phyloP scores from a whole-genome alignment of 495 filamentous ascomycete genomes.

The Cryomyces minteri region DNA sequence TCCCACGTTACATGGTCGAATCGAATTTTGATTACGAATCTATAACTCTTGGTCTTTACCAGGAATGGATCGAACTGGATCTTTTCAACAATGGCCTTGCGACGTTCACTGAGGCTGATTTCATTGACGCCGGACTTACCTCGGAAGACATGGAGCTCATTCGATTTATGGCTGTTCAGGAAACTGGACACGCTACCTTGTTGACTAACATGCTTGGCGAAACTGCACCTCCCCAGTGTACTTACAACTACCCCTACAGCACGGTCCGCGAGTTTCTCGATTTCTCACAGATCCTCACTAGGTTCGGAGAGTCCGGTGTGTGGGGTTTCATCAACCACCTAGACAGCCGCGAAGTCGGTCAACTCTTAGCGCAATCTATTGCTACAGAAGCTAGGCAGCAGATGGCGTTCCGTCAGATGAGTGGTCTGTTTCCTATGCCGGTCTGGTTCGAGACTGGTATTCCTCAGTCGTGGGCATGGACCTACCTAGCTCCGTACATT shows the following conservation, averaged over 20 bases:
- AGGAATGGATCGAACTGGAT: conserved; percentile 81
- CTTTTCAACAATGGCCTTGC: conserved; percentile 38
- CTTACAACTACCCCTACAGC: conserved; percentile 41
- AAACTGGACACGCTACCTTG: conserved; percentile 62
- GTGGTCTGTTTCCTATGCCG: too few relatives aligned
- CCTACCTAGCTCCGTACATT: conserved; percentile 70
- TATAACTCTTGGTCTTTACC: conserved; percentile 23
- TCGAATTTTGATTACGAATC: too few relatives aligned
- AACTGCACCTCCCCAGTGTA: conserved; percentile 32
- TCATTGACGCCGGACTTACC: conserved; percentile 44
- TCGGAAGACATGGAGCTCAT: conserved; percentile 54
- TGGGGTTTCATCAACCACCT: conserved; percentile 29
- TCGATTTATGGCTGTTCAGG: conserved; percentile 73
- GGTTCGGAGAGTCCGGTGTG: conserved; percentile 65
- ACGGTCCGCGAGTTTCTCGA: conserved; percentile 68
- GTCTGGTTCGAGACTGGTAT: conserved; percentile 71
- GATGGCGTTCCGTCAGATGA: conserved; percentile 30
- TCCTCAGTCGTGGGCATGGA: conserved; percentile 80
- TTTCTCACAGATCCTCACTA: conserved; percentile 73
- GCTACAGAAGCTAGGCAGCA: conserved; percentile 74
- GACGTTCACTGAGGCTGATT: conserved; percentile 48
- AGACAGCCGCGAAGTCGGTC: conserved; percentile 39
- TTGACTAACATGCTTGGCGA: conserved; percentile 67
- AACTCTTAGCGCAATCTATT: conserved; percentile 58
- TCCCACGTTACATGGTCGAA: too few relatives aligned